Base-by-base conservation (phyloP, 345 rosid species). In the Syzygium oleosum region DNA sequence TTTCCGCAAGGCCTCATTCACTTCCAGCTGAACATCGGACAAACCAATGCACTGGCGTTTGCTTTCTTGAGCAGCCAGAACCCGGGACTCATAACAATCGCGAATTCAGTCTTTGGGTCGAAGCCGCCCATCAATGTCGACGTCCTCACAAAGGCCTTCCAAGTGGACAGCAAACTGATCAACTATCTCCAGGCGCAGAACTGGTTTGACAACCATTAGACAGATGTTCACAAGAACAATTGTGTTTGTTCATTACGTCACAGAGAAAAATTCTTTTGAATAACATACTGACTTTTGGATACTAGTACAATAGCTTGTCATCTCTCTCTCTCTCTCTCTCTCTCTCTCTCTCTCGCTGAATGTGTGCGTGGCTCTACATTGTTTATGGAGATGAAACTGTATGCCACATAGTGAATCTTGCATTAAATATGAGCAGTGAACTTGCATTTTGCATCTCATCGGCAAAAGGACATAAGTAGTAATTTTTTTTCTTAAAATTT, bases 61-160 rank as follows among this genome's bases (percentile, higher is more conserved):
- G 59, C 86, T 6, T 84, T 84, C 86, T 55, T 52, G 59, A 53
- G 86, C 63, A 84, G 86, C 63, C 86, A 84, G 86, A 53, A 84
- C 86, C 86, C 86, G 15, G 86, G 86, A 38, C 86, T 84, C 9
- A 84, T 52, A 23, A 84, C 59, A 23, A 84, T 84, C 63, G 59
- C 61, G 4, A 84, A 46, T 49, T 25, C 85, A 13, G 27, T 73
- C 80, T 73, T 73, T 73, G 80, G 80, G 5, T 73, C 80, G 14
- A 73, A 38, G 49, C 80, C 49, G 12, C 80, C 25, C 23, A 73
- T 73, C 27, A 73, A 34, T 38, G 49, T 73, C 14, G 25, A 34
- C 21, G 80, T 73, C 80, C 80, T 73, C 49, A 17, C 80, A 73
- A 73, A 73, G 80, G 80, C 80, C 38, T 73, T 73, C 49, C 80